A percentile compares a stretch with the other conserved stretches of the same genome.
Evolutionary conservation across 768 basidiomycete species (phyloP).

Genomic region (Daedaleopsis nitida): DNA sequence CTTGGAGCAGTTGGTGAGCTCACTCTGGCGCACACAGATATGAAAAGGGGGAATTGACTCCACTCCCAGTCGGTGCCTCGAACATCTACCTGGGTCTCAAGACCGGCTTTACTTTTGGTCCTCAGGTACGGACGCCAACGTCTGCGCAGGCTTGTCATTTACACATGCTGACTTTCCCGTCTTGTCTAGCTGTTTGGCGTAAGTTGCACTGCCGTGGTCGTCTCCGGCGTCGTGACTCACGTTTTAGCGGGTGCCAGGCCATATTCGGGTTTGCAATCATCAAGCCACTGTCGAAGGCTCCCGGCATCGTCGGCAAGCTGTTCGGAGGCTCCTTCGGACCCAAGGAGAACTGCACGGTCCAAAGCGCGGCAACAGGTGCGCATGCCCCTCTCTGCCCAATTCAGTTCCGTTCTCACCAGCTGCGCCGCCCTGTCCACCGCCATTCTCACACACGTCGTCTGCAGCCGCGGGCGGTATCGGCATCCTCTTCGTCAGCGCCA

Average conservation of each 20-base stretch:
- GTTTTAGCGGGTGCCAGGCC: conserved; percentile 30
- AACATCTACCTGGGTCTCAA: conserved; percentile 72
- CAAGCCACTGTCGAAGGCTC: conserved; percentile 53
- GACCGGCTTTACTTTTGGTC: conserved; percentile 68
- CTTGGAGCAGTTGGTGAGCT: conserved; percentile 23
- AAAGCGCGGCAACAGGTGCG: conserved; percentile 51
- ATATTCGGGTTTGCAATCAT: conserved; percentile 65
- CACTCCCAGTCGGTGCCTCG: conserved; percentile 59
- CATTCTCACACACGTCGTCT: background rate
- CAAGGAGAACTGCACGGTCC: conserved; percentile 68
- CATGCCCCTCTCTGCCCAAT: background rate
- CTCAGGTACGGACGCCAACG: conserved; percentile 35
- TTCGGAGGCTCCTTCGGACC: conserved; percentile 62
- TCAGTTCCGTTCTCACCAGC: background rate
- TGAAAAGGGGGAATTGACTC: background rate
- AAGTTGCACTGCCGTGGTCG: conserved; percentile 10
- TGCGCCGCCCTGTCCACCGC: background rate
- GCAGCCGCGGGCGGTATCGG: conserved; percentile 57
- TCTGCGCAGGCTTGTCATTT: too few relatives aligned
- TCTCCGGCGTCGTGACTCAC: background rate
- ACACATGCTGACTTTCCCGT: background rate
- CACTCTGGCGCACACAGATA: background rate
- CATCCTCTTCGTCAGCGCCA: conserved; percentile 58
- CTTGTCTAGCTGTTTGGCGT: conserved; percentile 49
- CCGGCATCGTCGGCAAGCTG: conserved; percentile 45